Evolutionary conservation across 164 flowering plant species (phyloP).

Genomic region (Magnolia officinalis): DNA sequence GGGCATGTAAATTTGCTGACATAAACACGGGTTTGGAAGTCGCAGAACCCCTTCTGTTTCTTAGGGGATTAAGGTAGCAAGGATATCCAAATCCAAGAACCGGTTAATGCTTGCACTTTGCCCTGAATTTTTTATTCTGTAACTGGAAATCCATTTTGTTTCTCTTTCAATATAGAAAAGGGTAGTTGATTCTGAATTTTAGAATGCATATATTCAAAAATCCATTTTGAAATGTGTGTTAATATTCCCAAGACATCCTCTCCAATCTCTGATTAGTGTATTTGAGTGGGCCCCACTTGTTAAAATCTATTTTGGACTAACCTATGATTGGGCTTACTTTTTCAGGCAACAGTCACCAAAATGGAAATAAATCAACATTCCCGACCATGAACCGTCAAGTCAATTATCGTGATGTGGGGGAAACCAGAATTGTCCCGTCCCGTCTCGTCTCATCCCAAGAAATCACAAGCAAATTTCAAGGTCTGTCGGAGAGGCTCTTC

Average conservation of each 20-base stretch:
- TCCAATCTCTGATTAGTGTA: too few species aligned
- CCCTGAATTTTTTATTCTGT: too few species aligned
- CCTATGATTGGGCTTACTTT: not conserved
- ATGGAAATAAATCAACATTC: not conserved
- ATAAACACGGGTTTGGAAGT: too few species aligned
- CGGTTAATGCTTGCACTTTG: too few species aligned
- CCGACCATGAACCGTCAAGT: not conserved
- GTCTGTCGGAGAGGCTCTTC: not conserved
- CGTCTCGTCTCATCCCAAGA: not conserved
- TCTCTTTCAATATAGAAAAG: not conserved
- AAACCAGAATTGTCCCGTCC: not conserved
- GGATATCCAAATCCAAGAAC: too few species aligned
- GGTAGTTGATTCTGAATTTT: not conserved
- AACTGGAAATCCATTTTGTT: too few species aligned
- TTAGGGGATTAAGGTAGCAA: too few species aligned
- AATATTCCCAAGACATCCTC: not conserved
- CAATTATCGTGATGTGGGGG: not conserved
- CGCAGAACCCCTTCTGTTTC: too few species aligned
- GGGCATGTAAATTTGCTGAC: too few species aligned
- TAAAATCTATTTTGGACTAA: not conserved
- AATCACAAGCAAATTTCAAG: not conserved
- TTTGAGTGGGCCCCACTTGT: too few species aligned
- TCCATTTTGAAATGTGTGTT: not conserved
- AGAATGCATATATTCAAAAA: not conserved
- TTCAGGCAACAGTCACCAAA: not conserved